Conservation (phyloP, 257 asterid genomes). For the Ligustrum vulgare region DNA sequence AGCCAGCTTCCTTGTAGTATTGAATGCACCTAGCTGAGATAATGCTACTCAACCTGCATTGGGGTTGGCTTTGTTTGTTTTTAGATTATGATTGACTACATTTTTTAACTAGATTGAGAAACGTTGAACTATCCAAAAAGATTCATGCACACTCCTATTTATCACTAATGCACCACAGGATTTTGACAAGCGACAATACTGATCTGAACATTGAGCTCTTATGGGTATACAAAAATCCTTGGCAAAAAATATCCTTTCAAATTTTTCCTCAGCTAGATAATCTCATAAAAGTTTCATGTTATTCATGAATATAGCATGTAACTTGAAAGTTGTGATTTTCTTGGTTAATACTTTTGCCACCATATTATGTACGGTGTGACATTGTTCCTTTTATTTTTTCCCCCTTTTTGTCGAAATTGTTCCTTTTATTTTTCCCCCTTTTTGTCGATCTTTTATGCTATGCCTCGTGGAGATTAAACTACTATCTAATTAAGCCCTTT, state of each 20-base stretch:
- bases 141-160: not conserved
- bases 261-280: no score
- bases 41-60: not conserved
- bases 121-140: not conserved
- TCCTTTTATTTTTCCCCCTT: no score
- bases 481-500: no score
- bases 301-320: no score
- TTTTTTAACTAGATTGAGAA: not conserved
- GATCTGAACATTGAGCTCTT: not conserved
- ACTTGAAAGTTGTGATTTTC: no score
- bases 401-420: no score
- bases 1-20: not conserved
- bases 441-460: no score
- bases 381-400: no score
- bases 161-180: not conserved
- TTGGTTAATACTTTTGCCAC: no score
- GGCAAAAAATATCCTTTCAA: not conserved
- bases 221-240: not conserved
- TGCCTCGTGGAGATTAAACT: no score
- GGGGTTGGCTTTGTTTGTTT: not conserved
- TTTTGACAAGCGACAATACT: not conserved
- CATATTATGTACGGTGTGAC: no score
- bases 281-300: no score
- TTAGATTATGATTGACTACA: not conserved
- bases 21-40: not conserved